phyloP scores from a whole-genome alignment of 1,139 yeast species.

The Yamadazyma pseudoaaseri region DNA sequence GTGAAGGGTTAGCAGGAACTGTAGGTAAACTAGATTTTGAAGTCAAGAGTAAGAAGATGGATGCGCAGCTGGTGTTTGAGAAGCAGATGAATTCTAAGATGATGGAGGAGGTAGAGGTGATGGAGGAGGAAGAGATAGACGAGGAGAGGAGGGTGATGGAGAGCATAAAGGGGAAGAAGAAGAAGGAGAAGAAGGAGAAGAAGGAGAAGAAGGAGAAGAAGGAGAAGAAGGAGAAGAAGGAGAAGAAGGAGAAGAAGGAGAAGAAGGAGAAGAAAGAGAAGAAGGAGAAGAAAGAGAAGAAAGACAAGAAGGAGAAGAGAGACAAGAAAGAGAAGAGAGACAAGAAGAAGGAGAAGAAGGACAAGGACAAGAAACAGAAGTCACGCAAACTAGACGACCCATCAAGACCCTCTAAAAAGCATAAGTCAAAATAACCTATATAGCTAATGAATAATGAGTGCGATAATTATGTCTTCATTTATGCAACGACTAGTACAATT shows the following conservation, averaged over 20 bases:
- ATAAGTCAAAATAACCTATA: not conserved
- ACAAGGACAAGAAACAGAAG: constrained; percentile 7
- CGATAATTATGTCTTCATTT: not conserved
- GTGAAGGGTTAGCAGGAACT: constrained; percentile 82
- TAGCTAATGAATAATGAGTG: constrained; percentile 6
- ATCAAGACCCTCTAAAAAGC: not conserved
- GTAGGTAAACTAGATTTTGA: constrained; percentile 40
- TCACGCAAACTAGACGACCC: not conserved
- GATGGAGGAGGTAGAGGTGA: constrained; percentile 14
- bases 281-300: constrained; percentile 13
- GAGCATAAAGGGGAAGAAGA: constrained; percentile 11
- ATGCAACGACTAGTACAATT: not conserved
- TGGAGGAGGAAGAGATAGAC: constrained; percentile 9
- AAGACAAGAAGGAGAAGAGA: constrained; percentile 16
- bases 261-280: constrained; percentile 16
- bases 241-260: constrained; percentile 17
- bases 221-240: constrained; percentile 19
- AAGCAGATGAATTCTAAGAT: constrained; percentile 18
- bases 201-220: constrained; percentile 19
- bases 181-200: constrained; percentile 15
- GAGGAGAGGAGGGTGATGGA: constrained; percentile 9
- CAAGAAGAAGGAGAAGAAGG: constrained; percentile 10
- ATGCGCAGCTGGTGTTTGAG: constrained; percentile 20
- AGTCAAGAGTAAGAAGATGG: constrained; percentile 16
- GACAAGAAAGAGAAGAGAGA: constrained; percentile 12